Evolutionary conservation across 148 eudicot species (phyloP), one percentile per base, ranked within the genome.

Genomic region (Suaeda aralocaspica): DNA sequence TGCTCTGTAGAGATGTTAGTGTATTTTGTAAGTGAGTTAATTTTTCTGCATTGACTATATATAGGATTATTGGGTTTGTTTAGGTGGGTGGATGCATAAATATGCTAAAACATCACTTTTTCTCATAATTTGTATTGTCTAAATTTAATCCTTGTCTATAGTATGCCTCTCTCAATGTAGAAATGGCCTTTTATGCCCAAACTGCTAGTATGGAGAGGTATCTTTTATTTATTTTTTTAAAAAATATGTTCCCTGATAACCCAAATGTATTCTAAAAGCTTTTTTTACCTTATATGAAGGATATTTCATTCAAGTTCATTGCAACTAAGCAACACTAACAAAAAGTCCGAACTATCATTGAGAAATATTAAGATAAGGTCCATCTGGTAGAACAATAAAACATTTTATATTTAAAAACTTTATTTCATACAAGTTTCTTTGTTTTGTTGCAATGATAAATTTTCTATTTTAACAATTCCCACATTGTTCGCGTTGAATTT

Each of bases 1-100:
- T 76, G 50, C 57, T 55, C 34, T 52, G 70, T 55, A 48, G 74
- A 56, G 59, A 67, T 63, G 55, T 61, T 62, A 67, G 66, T 77
- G 53, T 49, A 49, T 61, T 34, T 67, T 72, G 72, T 71, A 60
- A n/a, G n/a, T n/a, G n/a, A n/a, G n/a, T n/a, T 77, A 19, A 61
- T 30, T 11, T 49, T 30, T 55, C 57, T 34, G 46, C 59, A 26
- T 59, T n/a, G n/a, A 48, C 73, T 61, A 75, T 39, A 48, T 58
- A 58, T 48, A 33, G 57, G 65, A 62, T 77, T 9, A 68, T 2
- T 6, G 36, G 46, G 68, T 64, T 55, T n/a, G n/a, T n/a, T 3
- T 52, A 59, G 72, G 72, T 73, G 63, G 63, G 48, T 46, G 13
- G 24, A 64, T 49, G 59, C 21, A 24, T 19, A 66, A 26, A 49